These are phyloP conservation scores for Globisporangium paddicum DNA, from an alignment of 352 stramenopile species.

Conservation along the genomic window DNA sequence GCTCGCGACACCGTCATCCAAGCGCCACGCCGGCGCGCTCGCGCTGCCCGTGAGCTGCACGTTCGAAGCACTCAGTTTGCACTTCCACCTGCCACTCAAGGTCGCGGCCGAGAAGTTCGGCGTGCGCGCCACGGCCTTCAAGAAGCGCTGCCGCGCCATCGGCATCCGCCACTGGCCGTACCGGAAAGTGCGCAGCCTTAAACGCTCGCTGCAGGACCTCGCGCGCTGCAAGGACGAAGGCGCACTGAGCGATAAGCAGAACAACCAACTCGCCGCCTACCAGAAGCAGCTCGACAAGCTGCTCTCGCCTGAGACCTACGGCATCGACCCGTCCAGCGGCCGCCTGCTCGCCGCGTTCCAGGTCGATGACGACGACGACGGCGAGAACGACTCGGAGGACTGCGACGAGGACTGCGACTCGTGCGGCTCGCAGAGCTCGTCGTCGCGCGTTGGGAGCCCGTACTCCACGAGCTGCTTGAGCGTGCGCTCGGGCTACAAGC, in stretches of 20 bases:
- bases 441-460: conserved; percentile 3
- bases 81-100: conserved; percentile 70
- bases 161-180: conserved; percentile 73
- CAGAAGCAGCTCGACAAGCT: conserved; percentile 64
- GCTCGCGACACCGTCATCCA: conserved; percentile 10
- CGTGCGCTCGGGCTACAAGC: not conserved
- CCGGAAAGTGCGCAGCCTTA: conserved; percentile 66
- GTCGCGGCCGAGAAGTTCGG: conserved; percentile 68
- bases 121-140: conserved; percentile 67
- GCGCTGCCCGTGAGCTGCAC: conserved; percentile 28
- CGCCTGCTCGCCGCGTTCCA: conserved; percentile 9
- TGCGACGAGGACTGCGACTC: conserved; percentile 10
- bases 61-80: conserved; percentile 24
- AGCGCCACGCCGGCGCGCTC: conserved; percentile 11
- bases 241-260: conserved; percentile 54
- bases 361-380: conserved; percentile 7
- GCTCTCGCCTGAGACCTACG: conserved; percentile 61
- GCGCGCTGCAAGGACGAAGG: conserved; percentile 44
- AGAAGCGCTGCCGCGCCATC: conserved; percentile 68
- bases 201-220: conserved; percentile 64
- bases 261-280: conserved; percentile 48
- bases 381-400: conserved; percentile 7
- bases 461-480: conserved; percentile 3
- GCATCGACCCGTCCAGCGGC: conserved; percentile 10
- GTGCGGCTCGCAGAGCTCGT: conserved; percentile 10